These are phyloP conservation scores for Cladosporium sp. DNA, from an alignment of 2,329 filamentous ascomycete species.

Conservation along the genomic window DNA sequence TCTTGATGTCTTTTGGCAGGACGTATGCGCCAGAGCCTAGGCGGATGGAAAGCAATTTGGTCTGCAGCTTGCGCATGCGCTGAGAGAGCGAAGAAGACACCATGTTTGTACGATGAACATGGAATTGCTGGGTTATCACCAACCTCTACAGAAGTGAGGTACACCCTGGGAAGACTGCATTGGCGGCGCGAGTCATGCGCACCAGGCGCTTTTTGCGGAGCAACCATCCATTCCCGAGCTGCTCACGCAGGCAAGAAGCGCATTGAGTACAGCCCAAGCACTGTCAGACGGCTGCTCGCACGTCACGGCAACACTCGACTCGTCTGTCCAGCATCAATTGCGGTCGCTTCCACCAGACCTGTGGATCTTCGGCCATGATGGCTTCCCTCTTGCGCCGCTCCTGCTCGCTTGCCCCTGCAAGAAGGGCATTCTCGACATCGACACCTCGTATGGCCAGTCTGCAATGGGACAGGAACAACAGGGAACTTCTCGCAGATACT, in stretches of 20 bases:
- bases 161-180: neutral
- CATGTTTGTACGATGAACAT: slow-evolving; percentile 10
- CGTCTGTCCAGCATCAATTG: neutral
- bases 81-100: slow-evolving; percentile 36
- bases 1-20: slow-evolving; percentile 70
- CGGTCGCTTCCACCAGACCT: neutral
- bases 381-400: slow-evolving; percentile 24
- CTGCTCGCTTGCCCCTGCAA: slow-evolving; percentile 11
- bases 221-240: slow-evolving; percentile 1
- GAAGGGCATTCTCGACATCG: slow-evolving; percentile 30
- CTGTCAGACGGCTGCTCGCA: neutral
- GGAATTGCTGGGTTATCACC: slow-evolving; percentile 34
- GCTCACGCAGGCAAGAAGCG: slow-evolving; percentile 1
- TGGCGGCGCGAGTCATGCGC: slow-evolving; percentile 9
- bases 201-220: slow-evolving; percentile 6
- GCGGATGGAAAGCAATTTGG: slow-evolving; percentile 69
- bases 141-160: neutral
- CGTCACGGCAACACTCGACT: neutral
- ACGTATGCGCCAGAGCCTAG: slow-evolving; percentile 78
- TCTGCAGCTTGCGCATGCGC: slow-evolving; percentile 70
- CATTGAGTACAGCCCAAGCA: neutral
- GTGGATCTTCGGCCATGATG: slow-evolving; percentile 16
- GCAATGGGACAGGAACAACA: slow-evolving; percentile 30
- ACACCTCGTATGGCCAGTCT: slow-evolving; percentile 21
- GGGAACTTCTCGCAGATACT: slow-evolving; percentile 27